Percentiles rank a stretch among this genome's conserved stretches.
Evolutionary conservation across 192 early-diverging fungal species (phyloP).

Genomic region (Ambispora gerdemannii): DNA sequence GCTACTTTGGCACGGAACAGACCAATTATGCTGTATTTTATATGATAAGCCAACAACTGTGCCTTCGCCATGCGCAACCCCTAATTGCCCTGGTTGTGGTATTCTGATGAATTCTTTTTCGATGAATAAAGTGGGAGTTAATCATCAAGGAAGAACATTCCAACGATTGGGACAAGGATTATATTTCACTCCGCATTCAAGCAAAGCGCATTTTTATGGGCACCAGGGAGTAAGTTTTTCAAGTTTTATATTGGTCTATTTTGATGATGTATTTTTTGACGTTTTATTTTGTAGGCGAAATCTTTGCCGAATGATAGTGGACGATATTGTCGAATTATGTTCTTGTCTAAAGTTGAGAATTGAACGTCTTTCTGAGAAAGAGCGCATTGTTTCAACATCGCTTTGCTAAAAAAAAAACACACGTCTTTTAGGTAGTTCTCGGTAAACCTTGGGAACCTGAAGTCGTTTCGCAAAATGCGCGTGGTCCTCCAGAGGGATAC

Average conservation of each 20-base stretch:
- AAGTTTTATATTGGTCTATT: too few species aligned
- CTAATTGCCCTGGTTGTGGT: conserved; percentile 21
- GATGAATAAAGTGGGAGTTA: conserved; percentile 5
- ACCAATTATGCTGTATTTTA: conserved; percentile 6
- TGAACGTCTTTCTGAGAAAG: too few species aligned
- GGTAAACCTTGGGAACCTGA: conserved; percentile 7
- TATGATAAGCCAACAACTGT: neutral
- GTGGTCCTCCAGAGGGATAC: neutral
- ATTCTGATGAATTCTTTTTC: conserved; percentile 27
- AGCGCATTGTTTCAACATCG: too few species aligned
- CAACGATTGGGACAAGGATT: conserved; percentile 27
- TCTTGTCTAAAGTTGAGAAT: conserved; percentile 18
- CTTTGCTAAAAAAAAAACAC: neutral
- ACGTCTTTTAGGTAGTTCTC: conserved; percentile 6
- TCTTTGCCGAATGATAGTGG: neutral
- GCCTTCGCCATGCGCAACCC: neutral
- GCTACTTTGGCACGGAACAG: conserved; percentile 26
- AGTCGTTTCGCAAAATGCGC: neutral
- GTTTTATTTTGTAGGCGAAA: neutral
- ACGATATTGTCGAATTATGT: conserved; percentile 9
- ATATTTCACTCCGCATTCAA: conserved; percentile 19
- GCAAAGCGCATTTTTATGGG: conserved; percentile 29
- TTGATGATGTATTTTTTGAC: neutral
- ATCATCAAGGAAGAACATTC: neutral
- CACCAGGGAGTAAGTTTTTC: conserved; percentile 21